These are phyloP conservation scores for Gypsophila paniculata DNA, from an alignment of 179 eudicot species.

Conservation along the genomic window DNA sequence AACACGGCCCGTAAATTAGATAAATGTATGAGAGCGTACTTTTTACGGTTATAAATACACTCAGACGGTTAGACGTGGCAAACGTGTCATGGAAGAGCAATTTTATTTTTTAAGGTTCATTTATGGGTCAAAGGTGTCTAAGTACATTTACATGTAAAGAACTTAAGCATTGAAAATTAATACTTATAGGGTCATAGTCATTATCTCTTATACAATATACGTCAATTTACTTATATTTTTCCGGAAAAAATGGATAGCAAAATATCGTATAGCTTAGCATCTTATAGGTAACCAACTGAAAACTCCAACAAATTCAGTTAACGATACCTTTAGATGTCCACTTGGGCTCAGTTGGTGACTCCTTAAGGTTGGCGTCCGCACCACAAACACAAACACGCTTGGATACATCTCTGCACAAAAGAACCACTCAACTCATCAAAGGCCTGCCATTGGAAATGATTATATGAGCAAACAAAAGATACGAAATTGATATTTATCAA, in stretches of 20 bases:
- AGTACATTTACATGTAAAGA: neutral
- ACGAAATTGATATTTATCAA: neutral
- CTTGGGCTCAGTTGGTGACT: conserved; percentile 93
- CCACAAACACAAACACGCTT: conserved; percentile 83
- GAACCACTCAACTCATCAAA: conserved; percentile 1
- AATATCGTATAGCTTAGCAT: neutral
- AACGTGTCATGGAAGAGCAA: neutral
- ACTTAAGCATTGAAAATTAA: neutral
- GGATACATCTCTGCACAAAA: conserved; percentile 48
- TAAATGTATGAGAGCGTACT: too few species aligned
- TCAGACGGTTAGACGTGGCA: too few species aligned
- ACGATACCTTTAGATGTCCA: conserved; percentile 84
- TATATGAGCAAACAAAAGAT: neutral
- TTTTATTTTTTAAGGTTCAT: neutral
- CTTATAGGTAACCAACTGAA: neutral
- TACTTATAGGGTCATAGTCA: neutral
- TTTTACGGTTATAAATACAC: too few species aligned
- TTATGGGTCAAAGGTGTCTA: neutral
- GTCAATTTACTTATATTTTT: neutral
- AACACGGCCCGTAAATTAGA: too few species aligned
- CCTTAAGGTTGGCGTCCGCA: conserved; percentile 55
- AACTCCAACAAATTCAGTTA: conserved; percentile 1
- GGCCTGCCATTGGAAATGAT: neutral
- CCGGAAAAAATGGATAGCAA: neutral
- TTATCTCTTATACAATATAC: neutral